A percentile compares a stretch with the other conserved stretches of the same genome.
These are phyloP conservation scores for Volvox reticuliferus DNA, from an alignment of 139 green algal genomes.

Conservation along the genomic window DNA sequence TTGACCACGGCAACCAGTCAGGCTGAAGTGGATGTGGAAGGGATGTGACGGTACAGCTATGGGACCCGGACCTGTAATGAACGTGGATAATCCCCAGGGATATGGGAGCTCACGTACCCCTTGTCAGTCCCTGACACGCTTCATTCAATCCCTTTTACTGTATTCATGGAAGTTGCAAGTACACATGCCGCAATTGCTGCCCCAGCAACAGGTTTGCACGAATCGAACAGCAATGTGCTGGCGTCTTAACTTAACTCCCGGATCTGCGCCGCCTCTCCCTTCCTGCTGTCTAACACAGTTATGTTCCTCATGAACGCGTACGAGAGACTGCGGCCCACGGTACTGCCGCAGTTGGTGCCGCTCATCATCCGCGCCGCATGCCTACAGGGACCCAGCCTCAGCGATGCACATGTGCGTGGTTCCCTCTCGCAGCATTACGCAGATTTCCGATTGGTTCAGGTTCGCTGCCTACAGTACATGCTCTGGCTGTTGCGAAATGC, in stretches of 20 bases:
- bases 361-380: conserved; percentile 74
- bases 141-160: too few species aligned
- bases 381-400: conserved; percentile 54
- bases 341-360: conserved; percentile 68
- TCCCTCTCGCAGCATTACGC: conserved; percentile 48
- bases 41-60: too few species aligned
- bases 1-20: too few species aligned
- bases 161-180: too few species aligned
- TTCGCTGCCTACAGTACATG: conserved; percentile 36
- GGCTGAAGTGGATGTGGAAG: too few species aligned
- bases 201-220: too few species aligned
- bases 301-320: conserved; percentile 91
- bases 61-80: too few species aligned
- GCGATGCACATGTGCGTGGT: conserved; percentile 35
- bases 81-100: too few species aligned
- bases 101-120: too few species aligned
- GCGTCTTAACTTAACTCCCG: neutral
- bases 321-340: conserved; percentile 50
- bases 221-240: too few species aligned
- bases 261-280: neutral
- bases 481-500: conserved; percentile 24
- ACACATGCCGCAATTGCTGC: too few species aligned
- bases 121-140: too few species aligned
- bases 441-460: conserved; percentile 48
- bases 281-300: conserved; percentile 58